Base-by-base conservation (phyloP, 768 basidiomycete species). In the Kwoniella newhampshirensis region DNA sequence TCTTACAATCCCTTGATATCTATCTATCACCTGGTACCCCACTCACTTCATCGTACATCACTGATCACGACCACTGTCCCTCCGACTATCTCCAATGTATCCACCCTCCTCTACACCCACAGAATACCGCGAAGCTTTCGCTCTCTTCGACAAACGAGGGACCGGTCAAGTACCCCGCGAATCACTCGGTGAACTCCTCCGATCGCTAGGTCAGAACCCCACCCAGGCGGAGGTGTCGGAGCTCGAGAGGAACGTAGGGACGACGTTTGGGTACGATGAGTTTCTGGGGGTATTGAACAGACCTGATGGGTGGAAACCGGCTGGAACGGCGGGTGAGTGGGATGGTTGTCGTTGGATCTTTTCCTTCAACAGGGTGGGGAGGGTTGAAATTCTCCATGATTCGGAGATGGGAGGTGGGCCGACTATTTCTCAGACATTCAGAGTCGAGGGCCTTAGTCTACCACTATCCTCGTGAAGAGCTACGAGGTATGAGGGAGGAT, bases 81-180 rank as follows among this genome's bases (percentile, higher is more conserved):
- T 32, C 48, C 48, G 21, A 50, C 4, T 32, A 6, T 32, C 7
- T 6, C 6, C 7, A 32, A 32, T 13, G 32, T 6, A 6, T n/a
- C 35, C 4, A 25, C 32, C 2, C 17, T 30, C 0, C 9, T 21
- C 23, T 35, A 18, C 11, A 25, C 21, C 21, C 42, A 41, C 78
- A 89, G 91, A 93, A 78, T 93, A 93, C 81, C 90, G 91, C 72
- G 91, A 97, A 77, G 93, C 93, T 1, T 97, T 97, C 70, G 92
- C 96, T 42, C 85, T 99, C 28, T 98, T 97, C 77, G 96, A 99
- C 80, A 98, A 98, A 81, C 86, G 86, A 64, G 96, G 96, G 35
- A 89, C 87, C 1, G 92, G 92, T 15, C 82, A 87, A 13, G 89
- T 99, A 27, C 88, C 92, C 0, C 80, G 88, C 2, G 88, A 92